Evolutionary conservation across 2,329 filamentous ascomycete genomes (phyloP), one percentile per base, ranked within the genome.

Genomic region (Metarhizium humberi): DNA sequence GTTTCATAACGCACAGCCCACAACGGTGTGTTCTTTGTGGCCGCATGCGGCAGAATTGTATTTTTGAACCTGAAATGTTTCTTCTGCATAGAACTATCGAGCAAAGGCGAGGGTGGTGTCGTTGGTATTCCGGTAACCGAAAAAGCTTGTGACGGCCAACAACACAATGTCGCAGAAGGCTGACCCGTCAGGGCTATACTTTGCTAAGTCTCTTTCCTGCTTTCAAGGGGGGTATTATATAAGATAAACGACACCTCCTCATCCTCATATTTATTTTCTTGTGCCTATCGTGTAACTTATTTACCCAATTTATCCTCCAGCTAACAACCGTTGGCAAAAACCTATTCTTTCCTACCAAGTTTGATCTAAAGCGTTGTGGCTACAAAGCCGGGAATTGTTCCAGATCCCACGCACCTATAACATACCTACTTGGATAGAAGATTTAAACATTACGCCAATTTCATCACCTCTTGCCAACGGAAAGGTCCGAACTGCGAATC

Each of bases 31-130:
- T 30, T 48, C 55, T 62, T 63, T 58, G 59, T 59, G 51, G 56
- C 56, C 55, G 59, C 48, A 61, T 59, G 57, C 53, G 60, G 60
- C 61, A 56, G 25, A 46, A 49, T 36, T 43, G 18, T 45, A 7
- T 48, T 42, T 51, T 47, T 57, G 36, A 25, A 25, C 50, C 42
- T 43, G n/a, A 20, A 40, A 25, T 53, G 48, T 38, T 53, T 48
- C 43, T 40, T 49, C 43, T 29, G 45, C 25, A 30, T 48, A 30
- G 45, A 48, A 48, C 45, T 48, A 30, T 48, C 45, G 45, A 48
- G 45, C 25, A 48, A 29, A 48, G 45, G 45, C 45, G 14, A 48
- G 45, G 25, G 30, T 48, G 45, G 25, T 25, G 45, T 48, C 20
- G 20, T 14, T 30, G 10, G 45, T 48, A 20, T 48, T 48, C 45